These are phyloP conservation scores for Penicillium oxalicum DNA, from an alignment of 2,329 filamentous ascomycete species.

Conservation along the genomic window DNA sequence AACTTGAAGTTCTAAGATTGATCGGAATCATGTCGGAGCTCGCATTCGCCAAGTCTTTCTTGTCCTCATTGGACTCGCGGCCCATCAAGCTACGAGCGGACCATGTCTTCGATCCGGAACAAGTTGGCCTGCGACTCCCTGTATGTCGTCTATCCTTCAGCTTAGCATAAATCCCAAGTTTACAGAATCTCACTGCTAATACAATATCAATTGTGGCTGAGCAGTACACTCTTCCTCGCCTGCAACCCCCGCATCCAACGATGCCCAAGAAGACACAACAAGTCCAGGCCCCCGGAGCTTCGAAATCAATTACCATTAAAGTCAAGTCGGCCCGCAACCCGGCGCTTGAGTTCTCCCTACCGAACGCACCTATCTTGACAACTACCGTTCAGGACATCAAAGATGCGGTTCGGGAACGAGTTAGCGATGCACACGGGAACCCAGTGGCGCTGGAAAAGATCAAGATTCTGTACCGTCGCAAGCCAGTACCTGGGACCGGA, in stretches of 20 bases:
- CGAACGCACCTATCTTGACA: slow-evolving; percentile 53
- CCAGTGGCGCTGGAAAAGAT: slow-evolving; percentile 61
- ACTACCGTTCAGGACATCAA: slow-evolving; percentile 79
- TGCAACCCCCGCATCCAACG: slow-evolving; percentile 38
- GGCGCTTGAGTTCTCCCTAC: slow-evolving; percentile 60
- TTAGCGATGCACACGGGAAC: slow-evolving; percentile 44
- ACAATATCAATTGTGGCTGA: not conserved
- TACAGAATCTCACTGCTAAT: not conserved
- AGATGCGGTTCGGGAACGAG: slow-evolving; percentile 57
- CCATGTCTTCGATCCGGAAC: slow-evolving; percentile 79
- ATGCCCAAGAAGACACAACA: slow-evolving; percentile 40
- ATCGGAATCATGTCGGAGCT: slow-evolving; percentile 64
- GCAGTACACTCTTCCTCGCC: slow-evolving; percentile 45
- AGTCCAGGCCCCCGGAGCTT: slow-evolving; percentile 32
- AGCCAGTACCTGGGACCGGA: slow-evolving; percentile 68
- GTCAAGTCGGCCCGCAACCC: slow-evolving; percentile 64
- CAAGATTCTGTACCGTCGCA: slow-evolving; percentile 79
- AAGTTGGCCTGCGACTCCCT: slow-evolving; percentile 67
- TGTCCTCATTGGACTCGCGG: slow-evolving; percentile 70
- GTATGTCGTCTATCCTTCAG: slow-evolving; percentile 47
- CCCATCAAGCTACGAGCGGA: slow-evolving; percentile 79
- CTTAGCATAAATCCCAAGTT: not conserved
- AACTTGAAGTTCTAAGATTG: too few species aligned
- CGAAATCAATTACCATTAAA: slow-evolving; percentile 33
- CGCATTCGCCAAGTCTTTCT: slow-evolving; percentile 76